Evolutionary conservation across 2,329 filamentous ascomycete genomes (phyloP), one percentile per base, ranked within the genome.

Genomic region (Penicillium glabrum): DNA sequence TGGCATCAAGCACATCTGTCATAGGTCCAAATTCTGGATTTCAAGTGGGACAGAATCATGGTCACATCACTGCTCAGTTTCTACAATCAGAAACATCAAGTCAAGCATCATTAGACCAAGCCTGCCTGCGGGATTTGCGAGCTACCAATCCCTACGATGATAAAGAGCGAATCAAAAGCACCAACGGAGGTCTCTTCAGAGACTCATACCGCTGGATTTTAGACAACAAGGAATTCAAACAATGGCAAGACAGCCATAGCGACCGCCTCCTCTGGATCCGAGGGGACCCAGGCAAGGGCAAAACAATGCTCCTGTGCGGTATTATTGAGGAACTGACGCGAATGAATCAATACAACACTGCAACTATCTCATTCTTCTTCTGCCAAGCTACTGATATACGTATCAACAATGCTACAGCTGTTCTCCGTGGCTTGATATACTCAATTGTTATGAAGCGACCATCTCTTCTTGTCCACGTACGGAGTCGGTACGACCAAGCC

Each of bases 371-470:
- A n/a, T 75, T 61, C 51, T 76, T 73, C 51, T 72, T 77, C 59
- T 76, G 68, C 53, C 69, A 76, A 44, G 70, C 56, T 14, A 71
- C 68, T 8, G 61, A 74, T 47, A 29, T 11, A 0, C 56, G 48
- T 3, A 58, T 69, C 21, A 70, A 67, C 51, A 69, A 51, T 49
- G 72, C 73, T 2, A 69, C 67, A 0, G 62, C 66, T 1, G 68
- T 75, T 0, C 51, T 77, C 8, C 64, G 69, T 1, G 69, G 72
- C 14, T 57, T 77, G 6, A 66, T 61, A 14, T 59, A 57, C 35
- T 44, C 51, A 33, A 51, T 61, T 21, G 24, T 58, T 6, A 16
- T 50, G 1, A 53, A 55, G 11, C 45, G 53, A 13, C 53, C 53
- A 31, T 51, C 27, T 16, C 51, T 55, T n/a, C 31, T 53, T n/a